Conservation (phyloP, 306 rosid genomes). For the Cajanus cajan region DNA sequence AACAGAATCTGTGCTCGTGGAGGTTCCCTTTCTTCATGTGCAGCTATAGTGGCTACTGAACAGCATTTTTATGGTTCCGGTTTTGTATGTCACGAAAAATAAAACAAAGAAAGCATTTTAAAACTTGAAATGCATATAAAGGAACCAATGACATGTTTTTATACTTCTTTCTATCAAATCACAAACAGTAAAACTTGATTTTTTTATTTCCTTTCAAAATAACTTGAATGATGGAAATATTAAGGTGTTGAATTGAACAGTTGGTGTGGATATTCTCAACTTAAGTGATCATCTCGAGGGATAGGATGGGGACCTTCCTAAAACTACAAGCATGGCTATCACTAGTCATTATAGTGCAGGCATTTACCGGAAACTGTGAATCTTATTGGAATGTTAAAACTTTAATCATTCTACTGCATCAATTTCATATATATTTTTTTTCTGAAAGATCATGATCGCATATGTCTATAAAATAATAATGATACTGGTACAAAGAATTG, state of each 20-base stretch:
- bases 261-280: constrained; percentile 31
- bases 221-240: background rate
- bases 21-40: constrained; percentile 44
- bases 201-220: background rate
- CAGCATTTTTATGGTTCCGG: constrained; percentile 24
- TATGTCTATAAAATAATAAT: background rate
- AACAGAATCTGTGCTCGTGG: constrained; percentile 48
- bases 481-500: too few species aligned
- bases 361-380: constrained; percentile 31
- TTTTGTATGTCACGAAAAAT: background rate
- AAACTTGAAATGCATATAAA: background rate
- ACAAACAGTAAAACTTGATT: constrained; percentile 25
- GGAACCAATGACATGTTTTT: background rate
- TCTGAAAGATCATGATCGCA: background rate
- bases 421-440: background rate
- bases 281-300: constrained; percentile 33
- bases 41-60: constrained; percentile 39
- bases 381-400: constrained; percentile 33
- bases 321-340: constrained; percentile 28
- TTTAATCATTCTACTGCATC: constrained; percentile 27
- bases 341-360: constrained; percentile 35
- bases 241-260: constrained; percentile 23
- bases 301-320: constrained; percentile 48
- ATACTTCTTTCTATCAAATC: constrained; percentile 30
- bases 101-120: background rate